Evolutionary conservation across 2,329 filamentous ascomycete genomes (phyloP), one percentile per base, ranked within the genome.

Genomic region (Aspergillus sp.): DNA sequence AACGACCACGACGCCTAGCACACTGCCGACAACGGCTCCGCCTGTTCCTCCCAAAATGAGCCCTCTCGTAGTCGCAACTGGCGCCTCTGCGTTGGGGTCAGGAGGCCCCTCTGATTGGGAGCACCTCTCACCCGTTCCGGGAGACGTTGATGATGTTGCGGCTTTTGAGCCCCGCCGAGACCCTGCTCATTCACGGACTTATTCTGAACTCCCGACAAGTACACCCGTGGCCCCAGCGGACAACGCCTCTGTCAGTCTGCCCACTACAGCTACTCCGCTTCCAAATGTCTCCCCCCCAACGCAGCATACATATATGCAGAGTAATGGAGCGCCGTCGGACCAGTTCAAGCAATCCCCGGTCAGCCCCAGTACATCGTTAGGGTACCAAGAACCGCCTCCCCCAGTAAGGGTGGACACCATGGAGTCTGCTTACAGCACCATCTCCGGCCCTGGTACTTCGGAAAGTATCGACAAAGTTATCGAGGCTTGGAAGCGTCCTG

Each of bases 21-120:
- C 36, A 3, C 26, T 42, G 2, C 55, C 55, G 17, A 46, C 41
- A 11, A 42, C 53, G 22, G 58, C 60, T 14, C 59, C 63, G 17
- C 63, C 60, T 41, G 47, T 64, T 16, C 59, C 64, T 20, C 63
- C 62, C 16, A 60, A 61, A 36, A 59, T 59, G 11, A 60, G 58
- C 35, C 49, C 61, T n/a, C 57, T 55, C 46, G 32, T 54, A 14
- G 51, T 60, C 16, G 49, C 58, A 13, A 53, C 62, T n/a, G 54
- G 61, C 45, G 47, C 71, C 24, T 73, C 74, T 40, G 72, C 70
- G 11, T 57, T 78, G 32, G 74, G 74, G 1, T 59, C 60, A 41
- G 73, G 74, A 3, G 68, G 69, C 1, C 76, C 75, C 4, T 78
- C 76, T 3, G 76, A 77, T 53, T 78, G 76, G 76, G 75, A 78